phyloP scores from a whole-genome alignment of 2,329 filamentous ascomycete genomes.

The Cryphonectria japonica region DNA sequence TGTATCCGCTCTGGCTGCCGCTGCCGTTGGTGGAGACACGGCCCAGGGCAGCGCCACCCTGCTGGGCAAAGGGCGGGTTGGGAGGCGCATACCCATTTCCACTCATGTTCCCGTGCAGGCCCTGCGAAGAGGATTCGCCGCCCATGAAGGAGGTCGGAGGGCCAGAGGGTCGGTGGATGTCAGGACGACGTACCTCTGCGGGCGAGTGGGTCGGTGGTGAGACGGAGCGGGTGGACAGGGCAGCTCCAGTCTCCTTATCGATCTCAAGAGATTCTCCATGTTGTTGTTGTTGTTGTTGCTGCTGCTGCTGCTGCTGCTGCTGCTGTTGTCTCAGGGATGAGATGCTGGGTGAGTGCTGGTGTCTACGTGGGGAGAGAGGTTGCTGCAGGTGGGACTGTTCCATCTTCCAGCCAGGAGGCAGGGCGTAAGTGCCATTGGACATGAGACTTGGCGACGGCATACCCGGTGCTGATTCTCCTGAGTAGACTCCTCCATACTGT shows the following conservation, averaged over 20 bases:
- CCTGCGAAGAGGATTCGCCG: conserved; percentile 16
- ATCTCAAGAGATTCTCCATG: conserved; percentile 44
- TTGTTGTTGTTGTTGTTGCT: conserved; percentile 37
- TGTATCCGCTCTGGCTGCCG: not conserved
- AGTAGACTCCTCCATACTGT: conserved; percentile 16
- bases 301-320: conserved; percentile 30
- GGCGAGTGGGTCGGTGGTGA: conserved; percentile 31
- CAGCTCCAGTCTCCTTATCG: conserved; percentile 56
- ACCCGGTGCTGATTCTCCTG: conserved; percentile 33
- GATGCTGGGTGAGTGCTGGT: conserved; percentile 40
- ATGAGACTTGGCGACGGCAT: conserved; percentile 30
- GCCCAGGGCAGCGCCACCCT: conserved; percentile 17
- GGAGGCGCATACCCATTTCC: conserved; percentile 29
- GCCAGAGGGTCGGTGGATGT: conserved; percentile 25
- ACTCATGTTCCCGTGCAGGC: not conserved
- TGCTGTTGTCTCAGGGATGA: conserved; percentile 33
- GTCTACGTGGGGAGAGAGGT: conserved; percentile 48
- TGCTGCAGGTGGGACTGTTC: conserved; percentile 59
- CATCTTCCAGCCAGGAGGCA: conserved; percentile 54
- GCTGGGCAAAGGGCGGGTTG: conserved; percentile 30
- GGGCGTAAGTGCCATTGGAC: conserved; percentile 42
- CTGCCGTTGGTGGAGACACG: conserved; percentile 29
- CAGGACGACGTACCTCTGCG: conserved; percentile 29
- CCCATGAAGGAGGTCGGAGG: conserved; percentile 4
- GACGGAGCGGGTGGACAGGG: conserved; percentile 31